Conservation (phyloP, 345 rosid species). For the Aurinia saxatilis region DNA sequence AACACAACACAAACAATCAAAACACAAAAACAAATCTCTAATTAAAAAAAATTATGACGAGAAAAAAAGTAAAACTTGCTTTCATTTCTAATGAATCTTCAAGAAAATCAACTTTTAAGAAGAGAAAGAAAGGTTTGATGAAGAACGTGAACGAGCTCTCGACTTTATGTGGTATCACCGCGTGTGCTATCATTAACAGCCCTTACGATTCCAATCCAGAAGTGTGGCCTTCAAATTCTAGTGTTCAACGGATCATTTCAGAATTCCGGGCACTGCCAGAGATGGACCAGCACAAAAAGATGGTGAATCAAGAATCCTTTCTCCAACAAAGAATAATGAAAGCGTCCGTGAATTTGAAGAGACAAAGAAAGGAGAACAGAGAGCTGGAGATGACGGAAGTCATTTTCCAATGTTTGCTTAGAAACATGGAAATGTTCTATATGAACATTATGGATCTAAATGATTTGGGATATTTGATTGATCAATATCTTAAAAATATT, state of each 20-base stretch:
- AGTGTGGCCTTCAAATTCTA: slow-evolving; percentile 18
- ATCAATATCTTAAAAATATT: slow-evolving; percentile 9
- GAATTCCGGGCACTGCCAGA: slow-evolving; percentile 2
- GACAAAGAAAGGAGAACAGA: not conserved
- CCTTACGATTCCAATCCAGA: slow-evolving; percentile 4
- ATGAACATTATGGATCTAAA: slow-evolving; percentile 24
- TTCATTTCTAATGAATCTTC: slow-evolving; percentile 22
- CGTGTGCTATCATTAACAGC: slow-evolving; percentile 22
- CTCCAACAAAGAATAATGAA: slow-evolving; percentile 13
- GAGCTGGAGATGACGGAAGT: not conserved
- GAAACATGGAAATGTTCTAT: not conserved
- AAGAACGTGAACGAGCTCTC: slow-evolving; percentile 26
- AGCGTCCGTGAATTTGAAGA: not conserved
- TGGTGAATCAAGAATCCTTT: slow-evolving; percentile 20
- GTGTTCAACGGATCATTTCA: slow-evolving; percentile 2
- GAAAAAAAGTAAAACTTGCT: slow-evolving; percentile 29
- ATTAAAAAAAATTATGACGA: slow-evolving; percentile 2
- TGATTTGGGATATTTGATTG: slow-evolving; percentile 14
- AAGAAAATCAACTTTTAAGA: slow-evolving; percentile 25
- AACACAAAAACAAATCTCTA: not conserved
- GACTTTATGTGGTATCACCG: slow-evolving; percentile 19
- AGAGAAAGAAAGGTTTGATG: slow-evolving; percentile 27
- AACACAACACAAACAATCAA: not conserved
- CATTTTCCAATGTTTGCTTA: slow-evolving; percentile 9
- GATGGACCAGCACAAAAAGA: slow-evolving; percentile 22